Conservation (phyloP, 2,329 filamentous ascomycete genomes). For the Aspergillus persii region DNA sequence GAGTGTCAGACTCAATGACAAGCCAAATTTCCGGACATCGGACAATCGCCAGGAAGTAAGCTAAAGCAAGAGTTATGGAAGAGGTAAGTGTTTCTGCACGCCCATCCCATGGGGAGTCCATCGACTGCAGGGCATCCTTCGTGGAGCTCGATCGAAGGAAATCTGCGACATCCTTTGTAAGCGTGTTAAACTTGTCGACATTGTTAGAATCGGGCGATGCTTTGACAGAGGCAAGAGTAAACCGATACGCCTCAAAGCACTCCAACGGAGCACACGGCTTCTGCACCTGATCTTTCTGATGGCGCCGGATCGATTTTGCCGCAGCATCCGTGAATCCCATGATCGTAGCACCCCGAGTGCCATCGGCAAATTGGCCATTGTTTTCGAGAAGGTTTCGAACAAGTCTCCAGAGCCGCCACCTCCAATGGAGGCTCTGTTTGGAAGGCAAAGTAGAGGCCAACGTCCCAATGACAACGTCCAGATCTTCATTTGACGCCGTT, state of each 20-base stretch:
- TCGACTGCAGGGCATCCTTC: conserved; percentile 24
- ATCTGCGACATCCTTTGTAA: conserved; percentile 25
- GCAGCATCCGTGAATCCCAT: conserved; percentile 28
- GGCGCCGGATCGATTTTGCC: conserved; percentile 28
- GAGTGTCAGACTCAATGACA: conserved; percentile 28
- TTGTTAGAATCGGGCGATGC: conserved; percentile 18
- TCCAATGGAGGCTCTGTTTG: conserved; percentile 34
- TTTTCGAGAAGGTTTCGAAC: conserved; percentile 33
- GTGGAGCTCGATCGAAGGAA: conserved; percentile 24
- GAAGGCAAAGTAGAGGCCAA: conserved; percentile 30
- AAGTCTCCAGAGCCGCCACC: conserved; percentile 43
- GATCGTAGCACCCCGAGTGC: conserved; percentile 19
- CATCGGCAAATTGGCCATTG: conserved; percentile 22
- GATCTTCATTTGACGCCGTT: conserved; percentile 21
- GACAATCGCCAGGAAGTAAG: conserved; percentile 35
- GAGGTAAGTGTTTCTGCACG: conserved; percentile 35
- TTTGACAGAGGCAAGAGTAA: conserved; percentile 29
- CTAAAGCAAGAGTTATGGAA: conserved; percentile 30
- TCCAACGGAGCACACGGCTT: conserved; percentile 30
- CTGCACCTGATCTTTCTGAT: conserved; percentile 27
- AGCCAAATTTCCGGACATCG: conserved; percentile 30
- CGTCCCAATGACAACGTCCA: conserved; percentile 27
- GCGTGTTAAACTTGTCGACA: conserved; percentile 23
- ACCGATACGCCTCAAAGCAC: conserved; percentile 38
- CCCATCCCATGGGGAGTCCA: conserved; percentile 37